These are phyloP conservation scores for Debaryomycetaceae sp. DNA, from an alignment of 1,139 yeast genomes.

Conservation along the genomic window DNA sequence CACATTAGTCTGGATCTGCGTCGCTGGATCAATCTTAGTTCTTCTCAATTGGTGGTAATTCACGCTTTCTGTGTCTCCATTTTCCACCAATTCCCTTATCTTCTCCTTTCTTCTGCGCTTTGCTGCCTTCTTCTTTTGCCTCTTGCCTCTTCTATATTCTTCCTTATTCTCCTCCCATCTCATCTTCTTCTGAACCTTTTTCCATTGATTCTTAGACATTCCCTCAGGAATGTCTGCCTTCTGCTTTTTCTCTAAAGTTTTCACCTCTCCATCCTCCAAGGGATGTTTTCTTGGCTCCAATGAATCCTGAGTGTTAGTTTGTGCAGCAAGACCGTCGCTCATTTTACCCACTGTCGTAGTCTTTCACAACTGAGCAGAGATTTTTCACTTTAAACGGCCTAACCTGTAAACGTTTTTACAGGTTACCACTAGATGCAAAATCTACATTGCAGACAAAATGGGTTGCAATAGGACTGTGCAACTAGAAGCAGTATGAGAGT, in stretches of 20 bases:
- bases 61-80: conserved; percentile 11
- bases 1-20: conserved; percentile 46
- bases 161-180: conserved; percentile 66
- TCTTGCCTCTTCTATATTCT: conserved; percentile 47
- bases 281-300: neutral
- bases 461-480: too few relatives aligned
- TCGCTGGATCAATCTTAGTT: conserved; percentile 30
- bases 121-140: conserved; percentile 51
- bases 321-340: neutral
- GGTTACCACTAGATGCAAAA: neutral
- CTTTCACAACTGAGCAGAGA: neutral
- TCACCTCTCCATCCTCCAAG: neutral
- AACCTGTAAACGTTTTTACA: neutral
- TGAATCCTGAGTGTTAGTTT: neutral
- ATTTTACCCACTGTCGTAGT: neutral
- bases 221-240: conserved; percentile 61
- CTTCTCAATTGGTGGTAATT: conserved; percentile 26
- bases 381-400: neutral
- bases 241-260: conserved; percentile 8
- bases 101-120: conserved; percentile 29
- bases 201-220: conserved; percentile 82
- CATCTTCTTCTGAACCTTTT: conserved; percentile 57
- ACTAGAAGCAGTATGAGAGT: too few relatives aligned
- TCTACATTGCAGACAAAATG: neutral
- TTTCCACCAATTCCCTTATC: conserved; percentile 11